phyloP scores from a whole-genome alignment of 1,284 basidiomycete species.

The Irpex sp. region DNA sequence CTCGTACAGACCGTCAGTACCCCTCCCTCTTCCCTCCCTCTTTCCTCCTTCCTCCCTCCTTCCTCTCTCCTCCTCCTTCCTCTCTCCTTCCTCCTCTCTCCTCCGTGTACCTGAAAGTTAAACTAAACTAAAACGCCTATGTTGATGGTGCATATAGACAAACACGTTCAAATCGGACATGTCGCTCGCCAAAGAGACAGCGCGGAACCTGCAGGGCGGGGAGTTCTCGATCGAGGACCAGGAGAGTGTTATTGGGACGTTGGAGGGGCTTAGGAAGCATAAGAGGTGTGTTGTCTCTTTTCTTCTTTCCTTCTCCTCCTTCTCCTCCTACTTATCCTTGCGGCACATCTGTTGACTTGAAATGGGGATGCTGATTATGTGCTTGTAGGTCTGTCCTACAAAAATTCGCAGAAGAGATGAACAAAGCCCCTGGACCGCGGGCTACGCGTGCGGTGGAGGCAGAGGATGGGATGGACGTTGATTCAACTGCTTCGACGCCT shows the following conservation, averaged over 20 bases:
- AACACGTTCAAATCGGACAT: conserved; percentile 60
- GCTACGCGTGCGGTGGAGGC: conserved; percentile 31
- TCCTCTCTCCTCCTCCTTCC: no score
- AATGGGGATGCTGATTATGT: no score
- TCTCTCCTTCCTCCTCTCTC: no score
- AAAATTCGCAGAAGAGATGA: conserved; percentile 34
- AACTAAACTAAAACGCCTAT: not conserved
- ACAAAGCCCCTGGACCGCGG: conserved; percentile 23
- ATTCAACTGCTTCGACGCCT: conserved; percentile 53
- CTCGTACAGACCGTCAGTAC: conserved; percentile 54
- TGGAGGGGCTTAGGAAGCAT: conserved; percentile 52
- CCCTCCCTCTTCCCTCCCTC: no score
- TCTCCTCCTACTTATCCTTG: no score
- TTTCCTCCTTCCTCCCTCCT: no score
- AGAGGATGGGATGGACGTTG: conserved; percentile 24
- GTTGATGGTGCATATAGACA: conserved; percentile 42
- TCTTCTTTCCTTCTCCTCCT: no score
- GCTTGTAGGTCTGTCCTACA: conserved; percentile 36
- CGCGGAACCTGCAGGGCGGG: conserved; percentile 56
- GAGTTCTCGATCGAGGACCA: conserved; percentile 63
- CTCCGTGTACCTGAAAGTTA: no score
- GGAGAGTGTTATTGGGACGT: conserved; percentile 60
- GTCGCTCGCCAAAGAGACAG: conserved; percentile 53
- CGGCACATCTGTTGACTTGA: no score
- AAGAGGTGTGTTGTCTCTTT: conserved; percentile 52